Evolutionary conservation across 225 moss, liverwort and hornwort genomes (phyloP).

Genomic region (Asterella californica): DNA sequence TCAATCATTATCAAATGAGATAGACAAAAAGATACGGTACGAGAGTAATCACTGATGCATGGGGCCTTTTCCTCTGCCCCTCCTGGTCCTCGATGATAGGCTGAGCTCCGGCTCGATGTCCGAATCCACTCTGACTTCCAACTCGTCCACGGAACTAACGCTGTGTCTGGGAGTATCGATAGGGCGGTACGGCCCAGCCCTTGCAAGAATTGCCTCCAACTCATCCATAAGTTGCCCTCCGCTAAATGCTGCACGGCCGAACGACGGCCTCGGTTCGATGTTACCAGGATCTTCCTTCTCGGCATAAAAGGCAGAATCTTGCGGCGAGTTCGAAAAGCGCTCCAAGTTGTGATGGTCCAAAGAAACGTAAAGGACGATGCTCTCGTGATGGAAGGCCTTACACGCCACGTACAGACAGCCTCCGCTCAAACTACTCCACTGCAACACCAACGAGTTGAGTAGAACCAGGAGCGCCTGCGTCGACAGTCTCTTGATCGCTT

Average conservation of each 20-base stretch:
- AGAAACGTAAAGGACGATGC: slow-evolving; percentile 14
- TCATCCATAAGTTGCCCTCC: background rate
- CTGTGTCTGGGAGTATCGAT: background rate
- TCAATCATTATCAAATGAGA: background rate
- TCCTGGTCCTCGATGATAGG: background rate
- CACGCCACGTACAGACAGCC: slow-evolving; percentile 16
- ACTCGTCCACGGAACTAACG: background rate
- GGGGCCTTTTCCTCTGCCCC: background rate
- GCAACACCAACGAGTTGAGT: slow-evolving; percentile 5
- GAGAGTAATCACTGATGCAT: background rate
- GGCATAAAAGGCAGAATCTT: background rate
- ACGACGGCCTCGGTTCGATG: slow-evolving; percentile 9
- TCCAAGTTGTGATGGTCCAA: background rate
- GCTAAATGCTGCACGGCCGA: background rate
- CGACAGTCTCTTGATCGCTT: background rate
- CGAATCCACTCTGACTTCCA: background rate
- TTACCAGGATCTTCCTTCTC: background rate
- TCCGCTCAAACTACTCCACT: slow-evolving; percentile 8
- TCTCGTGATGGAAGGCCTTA: slow-evolving; percentile 24
- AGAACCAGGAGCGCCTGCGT: background rate
- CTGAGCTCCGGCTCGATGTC: background rate
- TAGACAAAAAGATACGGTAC: background rate
- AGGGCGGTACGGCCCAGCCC: background rate
- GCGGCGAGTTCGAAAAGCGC: background rate
- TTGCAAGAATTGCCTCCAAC: slow-evolving; percentile 2